These are phyloP conservation scores for Aurantiochytrium sp. DNA, from an alignment of 108 stramenopile species.

Conservation along the genomic window DNA sequence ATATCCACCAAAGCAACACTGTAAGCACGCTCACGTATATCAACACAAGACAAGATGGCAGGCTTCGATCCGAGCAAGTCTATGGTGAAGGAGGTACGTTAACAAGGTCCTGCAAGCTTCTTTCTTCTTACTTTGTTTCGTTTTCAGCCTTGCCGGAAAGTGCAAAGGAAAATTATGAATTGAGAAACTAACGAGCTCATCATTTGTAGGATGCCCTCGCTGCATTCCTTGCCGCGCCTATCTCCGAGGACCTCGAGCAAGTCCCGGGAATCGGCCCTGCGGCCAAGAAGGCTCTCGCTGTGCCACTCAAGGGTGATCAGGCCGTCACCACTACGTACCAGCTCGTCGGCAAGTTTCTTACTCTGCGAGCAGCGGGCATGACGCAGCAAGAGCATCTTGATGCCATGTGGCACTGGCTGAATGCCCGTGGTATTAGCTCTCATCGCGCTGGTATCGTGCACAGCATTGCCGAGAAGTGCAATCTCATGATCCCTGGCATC, in stretches of 20 bases:
- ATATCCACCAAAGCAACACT: no score
- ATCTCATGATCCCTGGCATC: constrained; percentile 42
- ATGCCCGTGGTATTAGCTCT: constrained; percentile 39
- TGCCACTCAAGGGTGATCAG: background rate
- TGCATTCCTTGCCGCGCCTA: background rate
- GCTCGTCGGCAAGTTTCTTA: constrained; percentile 53
- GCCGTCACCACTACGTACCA: constrained; percentile 39
- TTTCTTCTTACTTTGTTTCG: no score
- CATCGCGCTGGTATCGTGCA: constrained; percentile 49
- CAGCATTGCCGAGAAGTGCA: constrained; percentile 51
- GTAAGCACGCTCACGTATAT: no score
- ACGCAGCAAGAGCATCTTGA: constrained; percentile 51
- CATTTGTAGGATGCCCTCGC: background rate
- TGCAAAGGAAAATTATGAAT: no score
- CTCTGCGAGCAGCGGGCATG: constrained; percentile 41
- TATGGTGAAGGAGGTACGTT: background rate
- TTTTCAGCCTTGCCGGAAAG: no score
- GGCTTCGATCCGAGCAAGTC: background rate
- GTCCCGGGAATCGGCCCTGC: constrained; percentile 30
- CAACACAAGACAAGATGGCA: background rate
- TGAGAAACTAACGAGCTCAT: background rate
- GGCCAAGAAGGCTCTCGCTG: constrained; percentile 12
- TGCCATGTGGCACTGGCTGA: constrained; percentile 48
- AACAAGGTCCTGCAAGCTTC: no score
- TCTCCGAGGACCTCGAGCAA: background rate